A percentile compares a stretch with the other conserved stretches of the same genome.
phyloP scores from a whole-genome alignment of 2,329 filamentous ascomycete species.

The Botrytis fragariae region DNA sequence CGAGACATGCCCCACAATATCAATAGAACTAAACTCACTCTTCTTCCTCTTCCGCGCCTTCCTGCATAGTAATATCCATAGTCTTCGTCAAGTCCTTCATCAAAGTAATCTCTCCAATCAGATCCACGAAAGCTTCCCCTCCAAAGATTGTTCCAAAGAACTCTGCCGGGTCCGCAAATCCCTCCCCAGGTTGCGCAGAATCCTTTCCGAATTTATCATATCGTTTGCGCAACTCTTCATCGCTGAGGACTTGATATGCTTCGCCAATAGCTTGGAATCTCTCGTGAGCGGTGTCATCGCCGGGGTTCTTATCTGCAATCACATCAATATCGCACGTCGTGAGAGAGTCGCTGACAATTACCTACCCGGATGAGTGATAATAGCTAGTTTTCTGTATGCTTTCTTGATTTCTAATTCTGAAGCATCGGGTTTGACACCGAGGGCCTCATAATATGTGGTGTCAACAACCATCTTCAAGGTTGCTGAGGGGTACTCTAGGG shows the following conservation, averaged over 20 bases:
- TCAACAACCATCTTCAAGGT: constrained; percentile 35
- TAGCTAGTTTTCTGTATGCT: constrained; percentile 91
- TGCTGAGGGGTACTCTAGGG: not conserved
- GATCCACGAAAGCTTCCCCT: constrained; percentile 90
- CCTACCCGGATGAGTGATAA: constrained; percentile 68
- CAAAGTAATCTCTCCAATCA: constrained; percentile 96
- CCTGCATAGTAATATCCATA: constrained; percentile 94
- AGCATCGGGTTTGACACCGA: constrained; percentile 81
- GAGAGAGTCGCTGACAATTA: constrained; percentile 3
- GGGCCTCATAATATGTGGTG: constrained; percentile 57
- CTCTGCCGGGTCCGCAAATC: constrained; percentile 93
- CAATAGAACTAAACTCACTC: constrained; percentile 40
- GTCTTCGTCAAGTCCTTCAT: constrained; percentile 98
- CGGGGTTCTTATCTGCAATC: constrained; percentile 85
- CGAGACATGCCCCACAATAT: not conserved
- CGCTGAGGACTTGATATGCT: constrained; percentile 78
- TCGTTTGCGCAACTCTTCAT: constrained; percentile 79
- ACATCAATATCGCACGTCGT: constrained; percentile 4
- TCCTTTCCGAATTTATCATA: constrained; percentile 99
- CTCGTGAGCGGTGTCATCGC: constrained; percentile 87
- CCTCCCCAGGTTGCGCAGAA: constrained; percentile 81
- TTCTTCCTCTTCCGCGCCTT: constrained; percentile 62
- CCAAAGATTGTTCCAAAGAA: constrained; percentile 99
- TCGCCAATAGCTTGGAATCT: constrained; percentile 88
- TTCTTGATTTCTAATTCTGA: constrained; percentile 95